A percentile compares a stretch with the other conserved stretches of the same genome.
phyloP scores from a whole-genome alignment of 108 stramenopile genomes.

The Stephanodiscus minutulus region DNA sequence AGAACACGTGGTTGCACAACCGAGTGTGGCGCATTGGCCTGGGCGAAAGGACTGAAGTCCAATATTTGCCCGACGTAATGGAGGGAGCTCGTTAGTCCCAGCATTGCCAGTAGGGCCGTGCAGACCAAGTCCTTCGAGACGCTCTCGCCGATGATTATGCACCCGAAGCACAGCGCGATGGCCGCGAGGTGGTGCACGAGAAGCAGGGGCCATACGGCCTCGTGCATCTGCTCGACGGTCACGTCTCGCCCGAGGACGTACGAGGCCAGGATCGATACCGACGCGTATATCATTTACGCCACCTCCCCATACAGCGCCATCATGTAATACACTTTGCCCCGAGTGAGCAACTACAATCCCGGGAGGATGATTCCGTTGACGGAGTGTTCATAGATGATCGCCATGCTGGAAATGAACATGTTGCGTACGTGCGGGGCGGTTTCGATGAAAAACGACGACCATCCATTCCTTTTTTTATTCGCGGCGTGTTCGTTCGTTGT shows the following conservation, averaged over 20 bases:
- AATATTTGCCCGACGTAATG: constrained; percentile 42
- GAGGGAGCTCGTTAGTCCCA: constrained; percentile 37
- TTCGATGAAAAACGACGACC: constrained; percentile 44
- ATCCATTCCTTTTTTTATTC: constrained; percentile 32
- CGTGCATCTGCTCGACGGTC: constrained; percentile 44
- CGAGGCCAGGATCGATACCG: constrained; percentile 13
- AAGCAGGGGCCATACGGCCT: constrained; percentile 34
- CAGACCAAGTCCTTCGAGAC: constrained; percentile 31
- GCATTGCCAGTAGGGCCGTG: constrained; percentile 20
- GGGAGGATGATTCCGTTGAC: constrained; percentile 37
- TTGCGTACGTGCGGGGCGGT: constrained; percentile 34
- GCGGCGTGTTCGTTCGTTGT: too few species aligned
- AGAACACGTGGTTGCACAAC: constrained; percentile 30
- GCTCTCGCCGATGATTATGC: constrained; percentile 25
- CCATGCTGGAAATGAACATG: constrained; percentile 36
- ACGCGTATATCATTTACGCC: constrained; percentile 32
- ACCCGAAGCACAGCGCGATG: constrained; percentile 24
- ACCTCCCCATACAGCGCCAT: constrained; percentile 38
- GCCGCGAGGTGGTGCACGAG: constrained; percentile 34
- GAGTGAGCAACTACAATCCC: constrained; percentile 26
- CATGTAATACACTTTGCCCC: constrained; percentile 23
- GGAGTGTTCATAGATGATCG: constrained; percentile 29
- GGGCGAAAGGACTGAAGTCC: constrained; percentile 37
- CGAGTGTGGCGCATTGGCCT: constrained; percentile 32
- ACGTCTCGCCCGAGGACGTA: constrained; percentile 31